Percentiles rank a stretch among this genome's conserved stretches.
Evolutionary conservation across 345 rosid species (phyloP).

Genomic region (Brassica carinata): DNA sequence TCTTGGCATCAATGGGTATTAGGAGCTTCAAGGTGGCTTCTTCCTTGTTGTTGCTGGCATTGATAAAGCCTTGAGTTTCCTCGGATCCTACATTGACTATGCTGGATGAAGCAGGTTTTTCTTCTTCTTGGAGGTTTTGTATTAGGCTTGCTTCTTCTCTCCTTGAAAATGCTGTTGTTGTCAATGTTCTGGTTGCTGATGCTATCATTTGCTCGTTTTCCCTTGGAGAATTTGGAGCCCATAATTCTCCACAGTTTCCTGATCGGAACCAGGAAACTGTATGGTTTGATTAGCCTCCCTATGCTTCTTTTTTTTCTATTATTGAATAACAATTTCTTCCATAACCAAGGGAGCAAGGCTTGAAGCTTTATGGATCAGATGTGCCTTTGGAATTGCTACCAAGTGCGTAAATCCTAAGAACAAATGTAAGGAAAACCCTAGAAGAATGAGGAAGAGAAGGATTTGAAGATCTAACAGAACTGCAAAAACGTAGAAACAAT

Average conservation of each 20-base stretch:
- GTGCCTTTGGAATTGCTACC: background rate
- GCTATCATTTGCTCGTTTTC: slow-evolving; percentile 43
- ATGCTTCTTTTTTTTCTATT: slow-evolving; percentile 12
- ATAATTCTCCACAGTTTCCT: slow-evolving; percentile 47
- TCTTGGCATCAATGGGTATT: slow-evolving; percentile 44
- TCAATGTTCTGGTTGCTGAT: slow-evolving; percentile 16
- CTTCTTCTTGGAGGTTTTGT: slow-evolving; percentile 46
- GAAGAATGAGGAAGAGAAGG: background rate
- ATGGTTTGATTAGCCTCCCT: slow-evolving; percentile 13
- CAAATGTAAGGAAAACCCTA: background rate
- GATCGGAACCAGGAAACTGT: slow-evolving; percentile 36
- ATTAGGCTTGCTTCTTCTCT: slow-evolving; percentile 37
- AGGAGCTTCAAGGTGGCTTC: slow-evolving; percentile 46
- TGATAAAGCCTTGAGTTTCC: slow-evolving; percentile 33
- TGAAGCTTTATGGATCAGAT: slow-evolving; percentile 12
- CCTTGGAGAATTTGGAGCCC: slow-evolving; percentile 95
- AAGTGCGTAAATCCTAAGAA: background rate
- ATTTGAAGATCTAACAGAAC: background rate
- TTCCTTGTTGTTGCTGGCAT: slow-evolving; percentile 36
- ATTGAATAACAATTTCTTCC: background rate
- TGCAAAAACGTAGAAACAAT: background rate
- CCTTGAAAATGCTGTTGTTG: slow-evolving; percentile 38
- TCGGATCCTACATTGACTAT: slow-evolving; percentile 40
- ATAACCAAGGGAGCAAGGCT: slow-evolving; percentile 16
- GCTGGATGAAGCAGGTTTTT: slow-evolving; percentile 41